Percentiles rank a stretch among this genome's conserved stretches.
These are phyloP conservation scores for Dissophora ornata DNA, from an alignment of 192 early-diverging fungal species.

Conservation along the genomic window DNA sequence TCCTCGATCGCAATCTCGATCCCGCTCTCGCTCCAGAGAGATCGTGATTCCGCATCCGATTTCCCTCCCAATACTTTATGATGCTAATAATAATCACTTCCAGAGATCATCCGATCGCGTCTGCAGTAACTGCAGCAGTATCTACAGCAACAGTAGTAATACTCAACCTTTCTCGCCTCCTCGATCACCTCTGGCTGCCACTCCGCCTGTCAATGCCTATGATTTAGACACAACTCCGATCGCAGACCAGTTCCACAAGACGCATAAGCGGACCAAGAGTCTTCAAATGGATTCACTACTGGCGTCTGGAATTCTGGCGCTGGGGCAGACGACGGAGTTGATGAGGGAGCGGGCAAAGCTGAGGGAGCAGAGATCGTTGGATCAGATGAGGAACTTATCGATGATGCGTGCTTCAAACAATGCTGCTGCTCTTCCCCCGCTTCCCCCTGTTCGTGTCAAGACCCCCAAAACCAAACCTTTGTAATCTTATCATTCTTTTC, in stretches of 20 bases:
- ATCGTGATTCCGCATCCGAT: too few species aligned
- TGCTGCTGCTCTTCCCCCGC: too few species aligned
- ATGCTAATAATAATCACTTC: too few species aligned
- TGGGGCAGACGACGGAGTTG: slow-evolving; percentile 1
- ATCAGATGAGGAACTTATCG: slow-evolving; percentile 4
- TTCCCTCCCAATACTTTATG: too few species aligned
- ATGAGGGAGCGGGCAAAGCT: slow-evolving; percentile 2
- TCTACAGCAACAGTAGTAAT: too few species aligned
- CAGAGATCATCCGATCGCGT: too few species aligned
- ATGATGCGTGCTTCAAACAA: too few species aligned
- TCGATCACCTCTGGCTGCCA: slow-evolving; percentile 14
- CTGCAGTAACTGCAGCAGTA: too few species aligned
- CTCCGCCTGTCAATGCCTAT: not conserved
- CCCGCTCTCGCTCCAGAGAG: too few species aligned
- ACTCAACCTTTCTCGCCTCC: slow-evolving; percentile 4
- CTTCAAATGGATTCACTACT: not conserved
- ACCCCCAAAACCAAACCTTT: not conserved
- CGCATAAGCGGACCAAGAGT: slow-evolving; percentile 21
- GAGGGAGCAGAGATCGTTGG: slow-evolving; percentile 8
- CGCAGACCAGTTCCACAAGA: not conserved
- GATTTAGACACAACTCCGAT: not conserved
- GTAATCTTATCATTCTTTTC: too few species aligned
- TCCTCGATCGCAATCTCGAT: too few species aligned
- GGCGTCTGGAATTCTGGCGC: not conserved
- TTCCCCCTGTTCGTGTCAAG: too few species aligned